phyloP scores from a whole-genome alignment of 257 asterid genomes.

The Cruciata laevipes region DNA sequence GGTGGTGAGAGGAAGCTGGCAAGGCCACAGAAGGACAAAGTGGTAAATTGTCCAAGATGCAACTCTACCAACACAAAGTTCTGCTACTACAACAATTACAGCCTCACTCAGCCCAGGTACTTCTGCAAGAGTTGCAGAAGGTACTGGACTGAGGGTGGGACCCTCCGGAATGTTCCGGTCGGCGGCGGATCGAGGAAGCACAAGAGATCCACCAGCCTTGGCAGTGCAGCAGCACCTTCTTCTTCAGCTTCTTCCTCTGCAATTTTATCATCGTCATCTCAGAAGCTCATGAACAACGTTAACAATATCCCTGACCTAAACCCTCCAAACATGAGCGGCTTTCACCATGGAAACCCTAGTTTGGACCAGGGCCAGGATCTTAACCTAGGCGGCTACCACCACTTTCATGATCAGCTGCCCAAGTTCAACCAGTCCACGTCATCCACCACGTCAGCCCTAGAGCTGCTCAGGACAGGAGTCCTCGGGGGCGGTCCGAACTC shows the following conservation, averaged over 20 bases:
- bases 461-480: conserved; percentile 38
- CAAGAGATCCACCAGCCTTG: conserved; percentile 24
- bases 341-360: neutral
- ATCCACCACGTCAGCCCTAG: conserved; percentile 33
- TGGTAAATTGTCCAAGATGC: conserved; percentile 66
- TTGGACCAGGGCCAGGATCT: conserved; percentile 51
- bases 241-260: conserved; percentile 21
- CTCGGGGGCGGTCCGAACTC: neutral
- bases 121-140: conserved; percentile 74
- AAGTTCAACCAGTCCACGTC: conserved; percentile 23
- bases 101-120: conserved; percentile 76
- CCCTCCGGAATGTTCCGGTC: conserved; percentile 68
- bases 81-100: conserved; percentile 79
- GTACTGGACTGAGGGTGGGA: conserved; percentile 90
- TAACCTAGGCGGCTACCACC: conserved; percentile 38
- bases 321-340: conserved; percentile 26
- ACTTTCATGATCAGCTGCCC: conserved; percentile 43
- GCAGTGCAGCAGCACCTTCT: neutral
- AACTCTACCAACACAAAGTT: conserved; percentile 67
- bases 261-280: neutral
- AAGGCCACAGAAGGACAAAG: conserved; percentile 55
- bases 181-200: conserved; percentile 73
- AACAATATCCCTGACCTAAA: conserved; percentile 29
- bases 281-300: conserved; percentile 10
- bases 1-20: conserved; percentile 32